phyloP scores from a whole-genome alignment of 345 rosid genomes.

The Raphanus raphanistrum region DNA sequence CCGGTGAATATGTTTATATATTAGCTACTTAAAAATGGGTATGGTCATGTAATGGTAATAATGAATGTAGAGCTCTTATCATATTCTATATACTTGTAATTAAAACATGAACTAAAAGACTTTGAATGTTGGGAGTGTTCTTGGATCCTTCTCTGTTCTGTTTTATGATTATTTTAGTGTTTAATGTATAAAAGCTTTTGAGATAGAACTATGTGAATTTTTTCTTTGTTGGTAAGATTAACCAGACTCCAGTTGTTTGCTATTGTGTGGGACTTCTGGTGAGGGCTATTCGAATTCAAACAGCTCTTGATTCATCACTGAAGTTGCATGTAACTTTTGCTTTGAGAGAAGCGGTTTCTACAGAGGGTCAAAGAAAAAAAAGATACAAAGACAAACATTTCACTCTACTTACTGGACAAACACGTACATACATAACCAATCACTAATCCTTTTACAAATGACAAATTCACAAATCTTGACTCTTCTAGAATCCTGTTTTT shows the following conservation, averaged over 20 bases:
- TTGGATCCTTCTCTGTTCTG: not conserved
- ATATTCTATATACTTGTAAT: conserved; percentile 19
- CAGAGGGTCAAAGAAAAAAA: not conserved
- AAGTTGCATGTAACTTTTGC: not conserved
- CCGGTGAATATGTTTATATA: conserved; percentile 12
- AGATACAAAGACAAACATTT: not conserved
- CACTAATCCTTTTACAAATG: conserved; percentile 35
- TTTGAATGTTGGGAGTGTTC: conserved; percentile 4
- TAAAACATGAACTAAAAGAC: not conserved
- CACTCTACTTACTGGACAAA: conserved; percentile 33
- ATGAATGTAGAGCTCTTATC: conserved; percentile 11
- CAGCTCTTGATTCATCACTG: not conserved
- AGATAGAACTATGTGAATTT: not conserved
- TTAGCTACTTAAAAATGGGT: conserved; percentile 19
- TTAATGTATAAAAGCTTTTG: not conserved
- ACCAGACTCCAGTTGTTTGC: no score
- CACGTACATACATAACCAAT: conserved; percentile 18
- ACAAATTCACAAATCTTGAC: conserved; percentile 35
- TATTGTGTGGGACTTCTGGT: no score
- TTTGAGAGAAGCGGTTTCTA: conserved; percentile 16
- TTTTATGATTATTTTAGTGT: not conserved
- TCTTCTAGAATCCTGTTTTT: conserved; percentile 29
- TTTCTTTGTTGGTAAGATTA: not conserved
- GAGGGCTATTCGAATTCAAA: not conserved
- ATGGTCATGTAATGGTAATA: conserved; percentile 17